Evolutionary conservation across 345 rosid species (phyloP).

Genomic region (Moricandia moricandioides): DNA sequence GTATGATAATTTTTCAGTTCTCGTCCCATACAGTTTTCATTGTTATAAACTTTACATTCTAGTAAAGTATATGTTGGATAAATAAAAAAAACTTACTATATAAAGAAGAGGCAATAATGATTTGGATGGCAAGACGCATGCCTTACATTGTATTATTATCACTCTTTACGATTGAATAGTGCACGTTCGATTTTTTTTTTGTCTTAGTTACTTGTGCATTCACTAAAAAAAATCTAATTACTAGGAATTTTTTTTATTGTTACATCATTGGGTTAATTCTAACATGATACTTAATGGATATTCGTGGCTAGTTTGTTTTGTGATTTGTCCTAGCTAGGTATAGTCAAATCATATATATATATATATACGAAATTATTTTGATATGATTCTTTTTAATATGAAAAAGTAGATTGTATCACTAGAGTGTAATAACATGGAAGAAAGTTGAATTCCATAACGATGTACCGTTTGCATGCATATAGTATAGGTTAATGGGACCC

Average conservation of each 20-base stretch:
- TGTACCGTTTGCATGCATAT: not conserved
- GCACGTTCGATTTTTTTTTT: not conserved
- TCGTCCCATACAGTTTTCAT: not conserved
- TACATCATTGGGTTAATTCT: not conserved
- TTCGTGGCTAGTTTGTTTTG: not conserved
- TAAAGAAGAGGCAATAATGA: conserved; percentile 14
- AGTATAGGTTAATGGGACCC: conserved; percentile 3
- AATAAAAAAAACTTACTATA: not conserved
- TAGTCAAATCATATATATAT: not conserved
- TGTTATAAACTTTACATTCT: not conserved
- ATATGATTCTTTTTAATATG: not conserved
- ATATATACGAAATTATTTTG: not conserved
- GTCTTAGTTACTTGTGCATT: not conserved
- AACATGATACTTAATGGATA: not conserved
- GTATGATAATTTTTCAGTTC: not conserved
- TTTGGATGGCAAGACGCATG: conserved; percentile 29
- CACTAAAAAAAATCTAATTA: not conserved
- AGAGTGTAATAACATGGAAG: not conserved
- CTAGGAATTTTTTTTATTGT: not conserved
- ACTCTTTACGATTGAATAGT: conserved; percentile 13
- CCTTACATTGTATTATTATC: conserved; percentile 24
- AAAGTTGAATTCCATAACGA: not conserved
- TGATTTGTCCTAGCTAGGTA: not conserved
- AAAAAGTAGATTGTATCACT: not conserved
- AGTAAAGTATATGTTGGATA: not conserved